Percentiles rank a stretch among this genome's conserved stretches.
Evolutionary conservation across 805 yeast genomes (phyloP).

Genomic region (Ogataea kodamae): DNA sequence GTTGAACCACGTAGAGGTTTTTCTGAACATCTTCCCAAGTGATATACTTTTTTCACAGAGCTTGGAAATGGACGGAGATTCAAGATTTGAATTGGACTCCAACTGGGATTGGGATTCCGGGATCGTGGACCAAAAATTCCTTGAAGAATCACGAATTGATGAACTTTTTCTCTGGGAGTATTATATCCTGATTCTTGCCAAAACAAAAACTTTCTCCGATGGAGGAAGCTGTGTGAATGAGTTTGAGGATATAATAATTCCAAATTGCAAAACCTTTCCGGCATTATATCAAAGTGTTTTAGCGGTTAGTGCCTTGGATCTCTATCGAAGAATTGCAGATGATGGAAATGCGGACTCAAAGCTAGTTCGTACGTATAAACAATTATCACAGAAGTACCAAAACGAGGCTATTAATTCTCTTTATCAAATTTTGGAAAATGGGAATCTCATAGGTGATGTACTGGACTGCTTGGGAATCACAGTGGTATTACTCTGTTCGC

Average conservation of each 20-base stretch:
- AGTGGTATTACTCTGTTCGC: constrained; percentile 28
- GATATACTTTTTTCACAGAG: constrained; percentile 1
- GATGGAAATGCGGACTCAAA: neutral
- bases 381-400: constrained; percentile 22
- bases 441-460: constrained; percentile 16
- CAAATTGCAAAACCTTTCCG: constrained; percentile 23
- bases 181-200: constrained; percentile 21
- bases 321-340: constrained; percentile 17
- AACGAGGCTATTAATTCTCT: constrained; percentile 31
- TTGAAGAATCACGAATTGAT: neutral
- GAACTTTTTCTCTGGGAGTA: constrained; percentile 19
- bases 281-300: constrained; percentile 25
- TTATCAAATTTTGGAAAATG: constrained; percentile 26
- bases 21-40: constrained; percentile 2
- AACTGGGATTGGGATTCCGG: neutral
- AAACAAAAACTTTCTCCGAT: constrained; percentile 24
- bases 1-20: neutral
- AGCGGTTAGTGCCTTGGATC: constrained; percentile 27
- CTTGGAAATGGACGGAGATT: neutral
- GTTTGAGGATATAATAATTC: constrained; percentile 25
- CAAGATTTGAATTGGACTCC: neutral
- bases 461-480: constrained; percentile 30
- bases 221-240: constrained; percentile 19
- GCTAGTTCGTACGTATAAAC: constrained; percentile 7
- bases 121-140: too few species aligned